Evolutionary conservation across 2,329 filamentous ascomycete genomes (phyloP).

Genomic region (Achaetomium macrosporum): DNA sequence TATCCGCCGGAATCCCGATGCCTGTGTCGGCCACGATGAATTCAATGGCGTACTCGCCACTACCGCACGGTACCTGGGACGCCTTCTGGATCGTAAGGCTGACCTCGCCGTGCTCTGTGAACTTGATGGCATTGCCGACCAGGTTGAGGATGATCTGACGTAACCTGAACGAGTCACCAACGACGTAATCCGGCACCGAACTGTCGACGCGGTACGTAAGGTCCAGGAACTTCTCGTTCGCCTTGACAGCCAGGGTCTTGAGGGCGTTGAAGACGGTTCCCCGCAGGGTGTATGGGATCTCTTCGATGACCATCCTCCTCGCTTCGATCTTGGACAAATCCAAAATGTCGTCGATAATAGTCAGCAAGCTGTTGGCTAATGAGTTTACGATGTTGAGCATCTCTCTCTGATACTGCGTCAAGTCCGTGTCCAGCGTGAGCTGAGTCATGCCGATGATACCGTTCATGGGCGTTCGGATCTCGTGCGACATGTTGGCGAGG

Average conservation of each 20-base stretch:
- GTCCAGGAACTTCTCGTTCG: constrained; percentile 90
- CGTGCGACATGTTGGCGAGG: constrained; percentile 97
- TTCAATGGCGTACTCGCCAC: constrained; percentile 85
- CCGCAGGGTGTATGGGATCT: constrained; percentile 90
- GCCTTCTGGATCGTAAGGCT: constrained; percentile 81
- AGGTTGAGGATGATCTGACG: constrained; percentile 96
- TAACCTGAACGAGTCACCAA: constrained; percentile 93
- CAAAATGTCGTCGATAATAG: constrained; percentile 85
- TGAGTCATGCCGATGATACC: constrained; percentile 98
- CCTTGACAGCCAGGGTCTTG: constrained; percentile 94
- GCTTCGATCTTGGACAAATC: constrained; percentile 83
- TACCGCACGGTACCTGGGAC: constrained; percentile 56
- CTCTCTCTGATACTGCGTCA: constrained; percentile 92
- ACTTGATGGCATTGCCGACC: constrained; percentile 98
- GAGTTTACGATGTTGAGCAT: constrained; percentile 99
- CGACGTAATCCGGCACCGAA: constrained; percentile 88
- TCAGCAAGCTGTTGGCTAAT: constrained; percentile 88
- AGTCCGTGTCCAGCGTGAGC: constrained; percentile 86
- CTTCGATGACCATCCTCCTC: constrained; percentile 95
- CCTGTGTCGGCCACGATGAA: constrained; percentile 95
- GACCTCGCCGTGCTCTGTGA: constrained; percentile 94
- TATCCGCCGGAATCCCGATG: constrained; percentile 92
- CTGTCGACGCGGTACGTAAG: constrained; percentile 91
- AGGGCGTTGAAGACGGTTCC: constrained; percentile 95
- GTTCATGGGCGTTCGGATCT: constrained; percentile 96